Conservation (phyloP, 495 filamentous ascomycete species). For the Lasiosphaeriaceae sp. region DNA sequence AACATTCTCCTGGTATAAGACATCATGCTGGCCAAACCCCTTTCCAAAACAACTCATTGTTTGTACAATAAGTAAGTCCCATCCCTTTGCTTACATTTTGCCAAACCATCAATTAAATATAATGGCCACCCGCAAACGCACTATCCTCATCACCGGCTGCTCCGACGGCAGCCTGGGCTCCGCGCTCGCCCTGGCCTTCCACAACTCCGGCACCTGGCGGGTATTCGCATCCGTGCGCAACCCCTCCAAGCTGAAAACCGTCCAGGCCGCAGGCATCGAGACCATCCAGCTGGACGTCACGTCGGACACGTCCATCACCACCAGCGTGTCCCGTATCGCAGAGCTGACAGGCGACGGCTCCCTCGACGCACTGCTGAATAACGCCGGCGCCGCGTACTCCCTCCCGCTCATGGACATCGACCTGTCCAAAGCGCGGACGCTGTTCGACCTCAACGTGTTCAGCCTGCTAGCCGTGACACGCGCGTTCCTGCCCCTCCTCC, state of each 20-base stretch:
- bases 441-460: slow-evolving; percentile 41
- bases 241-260: slow-evolving; percentile 34
- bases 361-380: slow-evolving; percentile 42
- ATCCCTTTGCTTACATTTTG: too few species aligned
- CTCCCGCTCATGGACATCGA: slow-evolving; percentile 35
- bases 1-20: too few species aligned
- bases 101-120: not conserved
- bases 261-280: too few species aligned
- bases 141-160: slow-evolving; percentile 47
- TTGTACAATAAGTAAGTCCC: too few species aligned
- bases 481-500: slow-evolving; percentile 35
- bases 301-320: slow-evolving; percentile 10
- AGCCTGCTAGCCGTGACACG: slow-evolving; percentile 29
- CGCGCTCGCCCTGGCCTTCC: slow-evolving; percentile 50
- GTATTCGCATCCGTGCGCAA: slow-evolving; percentile 57
- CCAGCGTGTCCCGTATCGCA: slow-evolving; percentile 6
- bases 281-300: too few species aligned
- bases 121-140: slow-evolving; percentile 4
- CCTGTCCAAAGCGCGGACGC: slow-evolving; percentile 29
- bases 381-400: slow-evolving; percentile 30
- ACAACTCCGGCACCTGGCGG: slow-evolving; percentile 38
- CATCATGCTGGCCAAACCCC: too few species aligned
- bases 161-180: slow-evolving; percentile 52
- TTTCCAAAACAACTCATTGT: too few species aligned
- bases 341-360: slow-evolving; percentile 14